Evolutionary conservation across 192 early-diverging fungal genomes (phyloP).

Genomic region (Backusella tuberculispora): DNA sequence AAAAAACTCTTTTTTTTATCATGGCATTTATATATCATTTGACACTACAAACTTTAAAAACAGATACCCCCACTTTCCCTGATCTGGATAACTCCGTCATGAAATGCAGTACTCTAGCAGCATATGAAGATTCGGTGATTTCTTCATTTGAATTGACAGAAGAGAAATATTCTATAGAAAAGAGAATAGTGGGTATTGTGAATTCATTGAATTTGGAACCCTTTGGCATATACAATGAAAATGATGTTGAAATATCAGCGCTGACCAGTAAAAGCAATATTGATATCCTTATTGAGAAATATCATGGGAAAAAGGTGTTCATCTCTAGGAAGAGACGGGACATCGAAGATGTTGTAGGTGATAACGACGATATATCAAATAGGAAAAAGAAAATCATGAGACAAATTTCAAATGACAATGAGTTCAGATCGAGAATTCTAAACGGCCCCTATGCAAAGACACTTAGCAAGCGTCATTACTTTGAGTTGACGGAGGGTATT

Average conservation of each 20-base stretch:
- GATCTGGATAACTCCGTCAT: constrained; percentile 3
- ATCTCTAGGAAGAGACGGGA: constrained; percentile 1
- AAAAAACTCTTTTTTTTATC: too few species aligned
- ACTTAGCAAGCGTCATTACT: constrained; percentile 16
- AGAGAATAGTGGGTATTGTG: not conserved
- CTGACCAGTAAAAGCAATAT: not conserved
- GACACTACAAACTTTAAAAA: too few species aligned
- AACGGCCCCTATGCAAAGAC: constrained; percentile 26
- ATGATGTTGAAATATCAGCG: not conserved
- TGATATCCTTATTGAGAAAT: constrained; percentile 3
- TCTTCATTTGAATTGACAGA: constrained; percentile 17
- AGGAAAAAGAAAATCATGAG: constrained; percentile 3
- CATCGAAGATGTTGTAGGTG: not conserved
- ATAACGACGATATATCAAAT: constrained; percentile 3
- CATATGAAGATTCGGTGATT: constrained; percentile 8
- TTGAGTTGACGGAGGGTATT: constrained; percentile 24
- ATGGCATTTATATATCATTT: too few species aligned
- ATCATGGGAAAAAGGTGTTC: not conserved
- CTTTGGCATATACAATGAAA: constrained; percentile 4
- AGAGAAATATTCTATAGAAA: constrained; percentile 10
- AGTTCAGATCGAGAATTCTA: constrained; percentile 3
- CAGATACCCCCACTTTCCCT: not conserved
- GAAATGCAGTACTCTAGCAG: constrained; percentile 8
- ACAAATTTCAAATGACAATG: constrained; percentile 11
- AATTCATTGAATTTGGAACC: not conserved